These are phyloP conservation scores for Phialophora macrospora DNA, from an alignment of 2,329 filamentous ascomycete species.

Conservation along the genomic window DNA sequence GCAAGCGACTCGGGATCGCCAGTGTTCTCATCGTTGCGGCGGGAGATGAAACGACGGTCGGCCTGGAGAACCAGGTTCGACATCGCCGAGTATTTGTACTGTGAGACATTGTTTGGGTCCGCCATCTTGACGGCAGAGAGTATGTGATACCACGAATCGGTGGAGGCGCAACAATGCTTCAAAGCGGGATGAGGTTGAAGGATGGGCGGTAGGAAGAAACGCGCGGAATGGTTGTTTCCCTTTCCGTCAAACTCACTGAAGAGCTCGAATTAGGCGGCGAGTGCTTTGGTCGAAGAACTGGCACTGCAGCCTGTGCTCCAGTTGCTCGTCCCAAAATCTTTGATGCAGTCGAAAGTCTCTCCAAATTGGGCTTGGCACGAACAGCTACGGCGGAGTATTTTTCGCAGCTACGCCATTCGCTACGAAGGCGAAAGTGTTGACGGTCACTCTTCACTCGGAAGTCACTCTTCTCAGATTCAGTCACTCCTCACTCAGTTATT, in stretches of 20 bases:
- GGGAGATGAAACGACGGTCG: constrained; percentile 92
- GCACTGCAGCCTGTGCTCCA: constrained; percentile 6
- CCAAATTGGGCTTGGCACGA: background rate
- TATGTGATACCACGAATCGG: too few species aligned
- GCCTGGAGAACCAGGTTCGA: constrained; percentile 99
- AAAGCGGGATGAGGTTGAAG: background rate
- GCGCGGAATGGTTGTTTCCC: background rate
- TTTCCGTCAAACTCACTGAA: constrained; percentile 7
- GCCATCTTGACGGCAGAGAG: constrained; percentile 61
- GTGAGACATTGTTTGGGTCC: constrained; percentile 77
- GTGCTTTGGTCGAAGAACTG: background rate
- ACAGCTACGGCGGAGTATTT: background rate
- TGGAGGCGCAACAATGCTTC: too few species aligned
- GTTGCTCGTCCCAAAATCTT: constrained; percentile 2
- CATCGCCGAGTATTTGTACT: constrained; percentile 99
- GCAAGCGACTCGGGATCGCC: constrained; percentile 97
- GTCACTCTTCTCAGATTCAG: too few species aligned
- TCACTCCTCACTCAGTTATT: too few species aligned
- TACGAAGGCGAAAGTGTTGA: too few species aligned
- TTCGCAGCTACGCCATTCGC: background rate
- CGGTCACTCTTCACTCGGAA: too few species aligned
- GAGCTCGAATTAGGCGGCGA: constrained; percentile 4
- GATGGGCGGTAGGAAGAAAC: background rate
- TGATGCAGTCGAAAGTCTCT: constrained; percentile 1
- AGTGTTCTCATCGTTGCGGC: constrained; percentile 90